Conservation (phyloP, 2,329 filamentous ascomycete species). For the Aspergillus viridinutans region DNA sequence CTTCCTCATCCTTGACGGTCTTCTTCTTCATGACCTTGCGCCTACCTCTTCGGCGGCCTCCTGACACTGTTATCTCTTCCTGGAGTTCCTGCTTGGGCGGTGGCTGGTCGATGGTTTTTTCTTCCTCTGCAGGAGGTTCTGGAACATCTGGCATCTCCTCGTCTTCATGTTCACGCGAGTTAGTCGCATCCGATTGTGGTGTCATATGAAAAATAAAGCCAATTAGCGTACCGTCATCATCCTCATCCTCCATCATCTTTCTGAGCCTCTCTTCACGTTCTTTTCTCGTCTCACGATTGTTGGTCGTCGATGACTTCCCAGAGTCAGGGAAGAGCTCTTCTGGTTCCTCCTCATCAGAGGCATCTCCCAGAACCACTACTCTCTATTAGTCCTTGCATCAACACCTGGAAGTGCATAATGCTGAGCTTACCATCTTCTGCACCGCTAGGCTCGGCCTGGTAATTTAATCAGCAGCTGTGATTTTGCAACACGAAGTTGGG, state of each 20-base stretch:
- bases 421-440: slow-evolving; percentile 47
- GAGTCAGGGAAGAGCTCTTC: slow-evolving; percentile 47
- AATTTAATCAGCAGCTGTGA: not conserved
- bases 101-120: slow-evolving; percentile 34
- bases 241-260: slow-evolving; percentile 72
- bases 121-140: slow-evolving; percentile 32
- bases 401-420: not conserved
- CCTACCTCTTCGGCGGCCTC: slow-evolving; percentile 69
- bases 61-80: slow-evolving; percentile 50
- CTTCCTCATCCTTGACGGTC: slow-evolving; percentile 80
- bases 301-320: slow-evolving; percentile 32
- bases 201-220: slow-evolving; percentile 31
- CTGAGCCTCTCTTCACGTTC: slow-evolving; percentile 63
- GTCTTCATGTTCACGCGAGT: slow-evolving; percentile 31
- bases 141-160: slow-evolving; percentile 58
- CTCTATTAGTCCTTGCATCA: slow-evolving; percentile 22
- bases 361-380: slow-evolving; percentile 48
- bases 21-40: slow-evolving; percentile 83
- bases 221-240: slow-evolving; percentile 43
- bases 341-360: slow-evolving; percentile 53
- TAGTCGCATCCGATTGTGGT: slow-evolving; percentile 22
- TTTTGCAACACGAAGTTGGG: slow-evolving; percentile 8
- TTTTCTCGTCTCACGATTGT: slow-evolving; percentile 48
- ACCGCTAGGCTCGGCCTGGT: slow-evolving; percentile 29
- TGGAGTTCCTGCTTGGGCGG: slow-evolving; percentile 45